Evolutionary conservation across 805 yeast genomes (phyloP), one percentile per base, ranked within the genome.

Genomic region (Yarrowia divulgata): DNA sequence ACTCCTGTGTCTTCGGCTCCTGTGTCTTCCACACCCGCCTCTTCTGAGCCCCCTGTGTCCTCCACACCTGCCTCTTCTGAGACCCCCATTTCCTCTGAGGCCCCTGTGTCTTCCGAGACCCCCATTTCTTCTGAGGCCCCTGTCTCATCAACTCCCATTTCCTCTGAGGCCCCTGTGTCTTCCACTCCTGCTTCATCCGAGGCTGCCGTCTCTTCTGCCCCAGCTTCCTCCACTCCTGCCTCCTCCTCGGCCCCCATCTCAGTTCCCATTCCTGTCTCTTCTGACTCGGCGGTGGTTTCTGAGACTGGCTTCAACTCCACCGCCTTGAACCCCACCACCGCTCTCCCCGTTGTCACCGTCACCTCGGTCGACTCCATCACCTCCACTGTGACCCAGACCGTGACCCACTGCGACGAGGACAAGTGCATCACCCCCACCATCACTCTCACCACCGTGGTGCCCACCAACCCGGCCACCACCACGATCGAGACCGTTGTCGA

Each of bases 361-460:
- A 60, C 52, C 13, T 32, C 50, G 13, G 37, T 32, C 18, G 52
- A 60, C n/a, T 18, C 29, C 32, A 37, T 63, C 57, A 63, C 68
- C 39, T 48, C 68, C 7, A 63, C 68, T 14, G 8, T 48, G 57
- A 48, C 57, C 46, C 48, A 35, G 46, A 63, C 68, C 13, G 29
- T 63, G 39, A 63, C 68, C 45, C 68, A 63, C 35, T 63, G 68
- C 23, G 68, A 63, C 23, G 18, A 48, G n/a, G 32, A 63, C 39
- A 48, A 63, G 37, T 63, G 68, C 19, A 29, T 49, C 32, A 63
- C 68, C 18, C 68, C 68, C n/a, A 48, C 57, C n/a, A 14, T 63
- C 39, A 63, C 68, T 23, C 55, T 63, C 10, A 48, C 68, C 39
- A 63, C 68, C 45, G 57, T 63, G 6, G 68, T 63, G 23, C 68